Conservation (phyloP, 345 rosid genomes). For the Eucalyptus shirleyi region DNA sequence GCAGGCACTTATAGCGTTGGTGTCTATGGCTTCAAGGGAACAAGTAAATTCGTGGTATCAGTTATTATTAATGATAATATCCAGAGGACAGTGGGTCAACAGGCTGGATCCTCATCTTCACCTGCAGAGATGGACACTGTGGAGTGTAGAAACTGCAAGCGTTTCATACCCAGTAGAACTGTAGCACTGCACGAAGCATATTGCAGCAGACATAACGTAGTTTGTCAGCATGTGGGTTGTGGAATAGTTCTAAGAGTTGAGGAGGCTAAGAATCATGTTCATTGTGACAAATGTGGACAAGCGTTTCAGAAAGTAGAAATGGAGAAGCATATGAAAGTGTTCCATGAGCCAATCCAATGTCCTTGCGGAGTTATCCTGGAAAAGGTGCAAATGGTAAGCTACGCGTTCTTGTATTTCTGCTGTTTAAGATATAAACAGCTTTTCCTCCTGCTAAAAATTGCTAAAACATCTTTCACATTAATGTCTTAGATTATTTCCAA, state of each 20-base stretch:
- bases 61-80: conserved; percentile 38
- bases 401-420: neutral
- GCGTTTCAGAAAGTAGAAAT: conserved; percentile 71
- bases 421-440: neutral
- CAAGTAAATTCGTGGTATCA: conserved; percentile 40
- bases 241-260: conserved; percentile 67
- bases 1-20: conserved; percentile 74
- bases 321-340: conserved; percentile 88
- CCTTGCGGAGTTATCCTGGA: conserved; percentile 75
- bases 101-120: conserved; percentile 35
- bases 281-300: conserved; percentile 82
- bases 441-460: neutral
- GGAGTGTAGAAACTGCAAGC: conserved; percentile 86
- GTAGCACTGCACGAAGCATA: conserved; percentile 78
- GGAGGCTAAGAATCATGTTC: conserved; percentile 66
- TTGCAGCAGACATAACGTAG: conserved; percentile 74
- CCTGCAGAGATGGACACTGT: conserved; percentile 50
- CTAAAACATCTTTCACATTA: neutral
- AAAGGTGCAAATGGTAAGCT: conserved; percentile 78
- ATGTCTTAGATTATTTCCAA: neutral
- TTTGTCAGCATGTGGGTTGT: conserved; percentile 61
- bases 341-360: conserved; percentile 75
- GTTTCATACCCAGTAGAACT: conserved; percentile 70
- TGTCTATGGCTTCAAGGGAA: conserved; percentile 76
- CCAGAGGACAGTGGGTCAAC: conserved; percentile 40